These are phyloP conservation scores for Blumeria hordei DNA, from an alignment of 2,329 filamentous ascomycete species.

Conservation along the genomic window DNA sequence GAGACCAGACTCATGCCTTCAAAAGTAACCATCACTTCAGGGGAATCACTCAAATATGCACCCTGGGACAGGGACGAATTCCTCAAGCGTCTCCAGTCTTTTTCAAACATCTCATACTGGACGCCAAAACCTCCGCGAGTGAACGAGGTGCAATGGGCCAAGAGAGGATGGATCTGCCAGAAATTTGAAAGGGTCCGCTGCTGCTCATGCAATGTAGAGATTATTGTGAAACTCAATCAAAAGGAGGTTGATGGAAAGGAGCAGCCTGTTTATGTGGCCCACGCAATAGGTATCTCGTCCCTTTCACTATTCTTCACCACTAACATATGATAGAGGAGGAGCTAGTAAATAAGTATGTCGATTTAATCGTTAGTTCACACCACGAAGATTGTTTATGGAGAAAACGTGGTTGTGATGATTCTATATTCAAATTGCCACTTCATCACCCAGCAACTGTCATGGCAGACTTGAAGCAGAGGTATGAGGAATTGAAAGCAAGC, in stretches of 20 bases:
- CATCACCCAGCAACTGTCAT: conserved; percentile 35
- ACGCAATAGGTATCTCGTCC: conserved; percentile 28
- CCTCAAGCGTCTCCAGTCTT: conserved; percentile 58
- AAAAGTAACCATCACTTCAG: background rate
- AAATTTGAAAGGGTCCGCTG: conserved; percentile 68
- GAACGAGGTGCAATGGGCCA: conserved; percentile 85
- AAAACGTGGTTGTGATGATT: conserved; percentile 61
- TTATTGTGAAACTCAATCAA: conserved; percentile 54
- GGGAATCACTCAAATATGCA: conserved; percentile 43
- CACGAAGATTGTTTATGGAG: conserved; percentile 68
- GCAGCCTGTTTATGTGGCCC: conserved; percentile 26
- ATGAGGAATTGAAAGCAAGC: conserved; percentile 33
- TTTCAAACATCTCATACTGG: conserved; percentile 80
- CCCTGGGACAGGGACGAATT: conserved; percentile 71
- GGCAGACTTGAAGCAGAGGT: conserved; percentile 33
- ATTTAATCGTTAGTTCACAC: conserved; percentile 52
- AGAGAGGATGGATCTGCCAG: conserved; percentile 71
- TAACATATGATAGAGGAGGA: conserved; percentile 25
- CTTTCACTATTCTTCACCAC: background rate
- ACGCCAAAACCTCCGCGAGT: conserved; percentile 72
- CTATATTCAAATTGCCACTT: conserved; percentile 35
- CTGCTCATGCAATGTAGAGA: conserved; percentile 59
- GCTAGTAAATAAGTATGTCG: conserved; percentile 51
- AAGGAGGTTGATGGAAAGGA: conserved; percentile 32
- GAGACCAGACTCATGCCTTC: background rate